Conservation (phyloP, 2,329 filamentous ascomycete genomes). For the Stemphylium vesicarium region DNA sequence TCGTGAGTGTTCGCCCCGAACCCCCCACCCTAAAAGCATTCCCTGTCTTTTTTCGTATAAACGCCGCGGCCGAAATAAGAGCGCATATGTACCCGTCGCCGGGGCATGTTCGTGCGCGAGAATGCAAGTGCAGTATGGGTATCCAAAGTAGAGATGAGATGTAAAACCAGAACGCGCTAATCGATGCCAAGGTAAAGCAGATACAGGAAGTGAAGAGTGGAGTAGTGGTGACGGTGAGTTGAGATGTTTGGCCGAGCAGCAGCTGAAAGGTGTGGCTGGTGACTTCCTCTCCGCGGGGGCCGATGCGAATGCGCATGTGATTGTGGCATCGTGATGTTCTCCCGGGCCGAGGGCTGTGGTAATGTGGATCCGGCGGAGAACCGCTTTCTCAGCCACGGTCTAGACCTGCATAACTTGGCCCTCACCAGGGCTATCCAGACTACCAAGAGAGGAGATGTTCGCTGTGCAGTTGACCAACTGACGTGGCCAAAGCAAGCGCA, state of each 20-base stretch:
- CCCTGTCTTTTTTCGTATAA: slow-evolving; percentile 22
- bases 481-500: slow-evolving; percentile 14
- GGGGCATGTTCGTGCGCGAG: slow-evolving; percentile 11
- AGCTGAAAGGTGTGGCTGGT: slow-evolving; percentile 6
- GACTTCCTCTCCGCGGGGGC: neutral
- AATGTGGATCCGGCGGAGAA: slow-evolving; percentile 18
- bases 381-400: slow-evolving; percentile 20
- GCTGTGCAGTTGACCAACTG: slow-evolving; percentile 25
- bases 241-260: neutral
- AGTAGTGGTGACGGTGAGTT: slow-evolving; percentile 4
- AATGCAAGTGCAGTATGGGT: slow-evolving; percentile 29
- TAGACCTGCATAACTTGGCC: slow-evolving; percentile 24
- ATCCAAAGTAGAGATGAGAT: slow-evolving; percentile 26
- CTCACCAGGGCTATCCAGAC: slow-evolving; percentile 19
- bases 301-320: slow-evolving; percentile 2
- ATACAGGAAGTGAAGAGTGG: slow-evolving; percentile 32
- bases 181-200: slow-evolving; percentile 20
- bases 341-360: slow-evolving; percentile 21
- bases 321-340: slow-evolving; percentile 11
- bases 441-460: slow-evolving; percentile 18
- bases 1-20: neutral
- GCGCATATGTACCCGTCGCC: slow-evolving; percentile 12
- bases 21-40: neutral
- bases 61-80: slow-evolving; percentile 27
- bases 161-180: slow-evolving; percentile 10